A percentile compares a stretch with the other conserved stretches of the same genome.
Conservation (phyloP, 768 basidiomycete genomes). For the Gelatoporia subvermispora region DNA sequence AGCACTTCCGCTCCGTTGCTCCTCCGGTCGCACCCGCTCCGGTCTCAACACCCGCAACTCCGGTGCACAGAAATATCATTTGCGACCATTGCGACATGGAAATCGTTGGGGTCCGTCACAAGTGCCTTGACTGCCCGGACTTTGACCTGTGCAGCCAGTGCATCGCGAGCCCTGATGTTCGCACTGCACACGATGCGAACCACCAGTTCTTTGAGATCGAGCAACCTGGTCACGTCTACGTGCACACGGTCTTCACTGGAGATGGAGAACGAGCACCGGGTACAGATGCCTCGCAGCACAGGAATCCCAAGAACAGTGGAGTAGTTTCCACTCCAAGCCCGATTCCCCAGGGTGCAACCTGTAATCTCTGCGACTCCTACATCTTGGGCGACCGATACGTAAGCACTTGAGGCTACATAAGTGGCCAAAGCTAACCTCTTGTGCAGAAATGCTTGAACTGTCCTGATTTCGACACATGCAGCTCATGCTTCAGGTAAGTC, state of each 20-base stretch:
- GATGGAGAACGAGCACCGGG: conserved; percentile 27
- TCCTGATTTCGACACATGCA: conserved; percentile 83
- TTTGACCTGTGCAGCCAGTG: conserved; percentile 21
- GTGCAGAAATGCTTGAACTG: conserved; percentile 71
- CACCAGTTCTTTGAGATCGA: conserved; percentile 72
- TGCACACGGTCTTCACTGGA: conserved; percentile 54
- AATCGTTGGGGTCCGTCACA: conserved; percentile 67
- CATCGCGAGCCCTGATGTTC: conserved; percentile 7
- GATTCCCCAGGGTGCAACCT: conserved; percentile 58
- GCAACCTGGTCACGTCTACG: conserved; percentile 58
- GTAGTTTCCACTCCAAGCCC: conserved; percentile 8
- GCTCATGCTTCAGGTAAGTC: conserved; percentile 57
- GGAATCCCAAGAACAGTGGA: not conserved
- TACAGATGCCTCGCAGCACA: not conserved
- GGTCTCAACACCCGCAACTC: not conserved
- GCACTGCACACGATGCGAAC: conserved; percentile 33
- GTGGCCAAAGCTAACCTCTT: not conserved
- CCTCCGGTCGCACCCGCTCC: not conserved
- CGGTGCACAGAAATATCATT: conserved; percentile 45
- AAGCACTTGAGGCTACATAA: conserved; percentile 22
- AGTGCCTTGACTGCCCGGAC: conserved; percentile 70
- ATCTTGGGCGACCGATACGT: conserved; percentile 75
- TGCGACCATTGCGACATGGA: conserved; percentile 62
- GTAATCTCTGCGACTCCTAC: conserved; percentile 71
- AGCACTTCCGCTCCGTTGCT: not conserved